Evolutionary conservation across 345 rosid species (phyloP).

Genomic region (Fremontodendron californicum): DNA sequence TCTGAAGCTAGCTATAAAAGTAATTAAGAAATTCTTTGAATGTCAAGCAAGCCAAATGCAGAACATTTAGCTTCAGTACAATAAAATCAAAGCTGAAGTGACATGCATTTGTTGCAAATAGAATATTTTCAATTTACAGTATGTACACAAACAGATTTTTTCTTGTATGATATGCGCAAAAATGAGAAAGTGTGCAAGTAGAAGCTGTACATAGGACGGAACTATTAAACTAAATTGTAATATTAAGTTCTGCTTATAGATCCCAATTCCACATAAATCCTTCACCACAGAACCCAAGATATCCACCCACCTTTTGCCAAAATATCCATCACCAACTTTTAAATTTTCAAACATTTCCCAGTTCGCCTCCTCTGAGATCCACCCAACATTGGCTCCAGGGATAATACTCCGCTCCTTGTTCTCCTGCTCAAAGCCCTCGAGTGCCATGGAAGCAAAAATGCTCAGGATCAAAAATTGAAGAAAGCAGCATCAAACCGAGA

Average conservation of each 20-base stretch:
- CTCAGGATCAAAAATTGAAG: conserved; percentile 30
- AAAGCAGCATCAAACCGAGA: conserved; percentile 44
- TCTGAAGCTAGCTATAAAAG: not conserved
- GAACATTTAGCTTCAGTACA: conserved; percentile 4
- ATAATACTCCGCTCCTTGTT: conserved; percentile 21
- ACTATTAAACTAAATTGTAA: not conserved
- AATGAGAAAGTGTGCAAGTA: not conserved
- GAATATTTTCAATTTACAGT: not conserved
- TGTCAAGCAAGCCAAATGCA: not conserved
- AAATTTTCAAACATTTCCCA: not conserved
- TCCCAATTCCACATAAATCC: not conserved
- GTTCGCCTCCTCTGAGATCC: conserved; percentile 17
- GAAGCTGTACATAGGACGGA: not conserved
- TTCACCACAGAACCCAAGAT: not conserved
- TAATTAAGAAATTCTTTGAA: not conserved
- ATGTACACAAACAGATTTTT: not conserved
- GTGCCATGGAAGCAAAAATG: conserved; percentile 33
- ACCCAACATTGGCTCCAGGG: conserved; percentile 26
- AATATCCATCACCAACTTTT: not conserved
- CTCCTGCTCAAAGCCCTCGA: conserved; percentile 44
- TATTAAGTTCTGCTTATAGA: not conserved
- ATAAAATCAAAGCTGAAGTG: not conserved
- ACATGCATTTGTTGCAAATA: not conserved
- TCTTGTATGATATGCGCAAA: not conserved
- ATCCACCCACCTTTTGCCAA: conserved; percentile 1